Base-by-base conservation (phyloP, 495 filamentous ascomycete species). In the Penicillium psychrofluorescens region DNA sequence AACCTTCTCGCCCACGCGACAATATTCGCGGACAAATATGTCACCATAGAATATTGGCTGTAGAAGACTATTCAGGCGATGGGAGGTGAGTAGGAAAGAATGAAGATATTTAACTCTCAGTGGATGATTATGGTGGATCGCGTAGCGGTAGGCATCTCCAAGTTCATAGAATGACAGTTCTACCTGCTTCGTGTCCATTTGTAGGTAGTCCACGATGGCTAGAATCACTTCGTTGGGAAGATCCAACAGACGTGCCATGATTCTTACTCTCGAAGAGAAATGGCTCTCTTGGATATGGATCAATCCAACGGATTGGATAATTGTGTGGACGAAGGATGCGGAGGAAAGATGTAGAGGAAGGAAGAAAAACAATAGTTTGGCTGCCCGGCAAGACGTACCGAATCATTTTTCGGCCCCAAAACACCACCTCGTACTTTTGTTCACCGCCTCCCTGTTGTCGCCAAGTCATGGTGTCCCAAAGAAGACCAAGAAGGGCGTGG, bases 211-310 rank as follows among this genome's bases (percentile, higher is more conserved):
- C n/a, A 16, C 3, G 12, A 41, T 41, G 8, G 1, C 13, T 33
- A 41, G 39, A 41, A 41, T 41, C 6, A 41, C 1, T n/a, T 41
- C 39, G n/a, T 8, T 5, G 7, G 39, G 39, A 41, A 41, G 39
- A 16, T 41, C 39, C 29, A 41, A 15, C 28, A 41, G 39, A n/a
- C 9, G 9, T 33, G 39, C 29, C 39, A 33, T 41, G 22, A 2
- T 33, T 41, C 10, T 41, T n/a, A 13, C 39, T 33, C 39, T 22
- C n/a, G 6, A 41, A 7, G 11, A 16, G 15, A 16, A 4, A 16
- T 16, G 15, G 15, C 4, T 16, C 15, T 16, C 4, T 16, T 16
- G 15, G 15, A 16, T 16, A 4, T 16, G 15, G 15, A 16, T 16
- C 15, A 16, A 16, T 16, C 4, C 15, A 16, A 16, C 15, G 15